Percentiles rank a stretch among this genome's conserved stretches.
These are phyloP conservation scores for Cinnamomum chago DNA, from an alignment of 164 flowering plant genomes.

Conservation along the genomic window DNA sequence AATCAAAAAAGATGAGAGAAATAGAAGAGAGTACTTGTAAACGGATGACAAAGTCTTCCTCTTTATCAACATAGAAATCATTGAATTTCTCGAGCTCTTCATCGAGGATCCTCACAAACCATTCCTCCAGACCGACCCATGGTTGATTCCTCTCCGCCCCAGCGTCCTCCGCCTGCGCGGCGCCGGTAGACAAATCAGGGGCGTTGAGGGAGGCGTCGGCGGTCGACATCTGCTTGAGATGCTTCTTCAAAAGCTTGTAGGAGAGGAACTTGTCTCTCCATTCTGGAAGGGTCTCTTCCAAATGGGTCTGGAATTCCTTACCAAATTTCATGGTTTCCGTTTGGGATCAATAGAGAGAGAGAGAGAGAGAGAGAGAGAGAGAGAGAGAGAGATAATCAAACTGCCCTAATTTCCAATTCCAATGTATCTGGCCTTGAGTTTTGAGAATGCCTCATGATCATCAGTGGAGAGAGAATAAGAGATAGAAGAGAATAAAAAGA, in stretches of 20 bases:
- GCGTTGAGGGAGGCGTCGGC: background rate
- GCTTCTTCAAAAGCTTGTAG: conserved; percentile 76
- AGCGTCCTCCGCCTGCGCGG: background rate
- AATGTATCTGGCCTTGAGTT: no score
- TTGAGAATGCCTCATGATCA: no score
- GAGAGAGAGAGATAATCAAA: no score
- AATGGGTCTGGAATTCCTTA: conserved; percentile 64
- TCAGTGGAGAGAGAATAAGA: no score
- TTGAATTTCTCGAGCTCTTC: conserved; percentile 80
- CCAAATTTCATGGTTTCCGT: conserved; percentile 62
- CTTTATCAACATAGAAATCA: conserved; percentile 82
- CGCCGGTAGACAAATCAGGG: background rate
- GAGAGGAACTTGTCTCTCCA: conserved; percentile 86
- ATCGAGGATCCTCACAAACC: conserved; percentile 65
- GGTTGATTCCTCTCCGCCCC: background rate
- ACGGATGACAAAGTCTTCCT: conserved; percentile 74
- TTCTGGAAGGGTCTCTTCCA: conserved; percentile 78
- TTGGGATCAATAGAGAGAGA: no score
- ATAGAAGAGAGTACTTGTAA: conserved; percentile 44
- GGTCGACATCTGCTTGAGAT: conserved; percentile 50
- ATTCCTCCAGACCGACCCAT: conserved; percentile 38
- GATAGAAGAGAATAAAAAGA: no score
- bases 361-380: no score
- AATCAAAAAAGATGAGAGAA: background rate
- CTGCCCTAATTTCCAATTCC: no score